Conservation (phyloP, 2,329 filamentous ascomycete genomes). For the Colletotrichum sp. region DNA sequence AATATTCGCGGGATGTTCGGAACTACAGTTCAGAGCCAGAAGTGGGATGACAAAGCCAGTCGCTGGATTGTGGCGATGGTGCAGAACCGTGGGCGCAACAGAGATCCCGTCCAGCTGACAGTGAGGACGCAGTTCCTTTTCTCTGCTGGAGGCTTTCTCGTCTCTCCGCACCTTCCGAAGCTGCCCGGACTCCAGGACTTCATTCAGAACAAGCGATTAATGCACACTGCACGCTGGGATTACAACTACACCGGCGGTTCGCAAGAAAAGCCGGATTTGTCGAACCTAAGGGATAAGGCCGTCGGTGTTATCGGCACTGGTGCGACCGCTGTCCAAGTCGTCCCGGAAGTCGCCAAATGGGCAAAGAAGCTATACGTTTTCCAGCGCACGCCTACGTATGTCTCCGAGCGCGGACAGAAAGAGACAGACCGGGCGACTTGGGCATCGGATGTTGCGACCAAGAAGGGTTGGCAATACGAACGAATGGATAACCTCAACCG, state of each 20-base stretch:
- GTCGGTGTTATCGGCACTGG: slow-evolving; percentile 56
- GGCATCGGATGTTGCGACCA: slow-evolving; percentile 36
- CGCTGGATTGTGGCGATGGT: slow-evolving; percentile 23
- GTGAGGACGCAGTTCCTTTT: slow-evolving; percentile 42
- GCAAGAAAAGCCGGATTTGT: slow-evolving; percentile 40
- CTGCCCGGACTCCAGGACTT: slow-evolving; percentile 25
- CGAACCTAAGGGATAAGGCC: slow-evolving; percentile 48
- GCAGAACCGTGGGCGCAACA: slow-evolving; percentile 26
- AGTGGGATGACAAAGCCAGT: slow-evolving; percentile 47
- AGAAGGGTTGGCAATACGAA: slow-evolving; percentile 53
- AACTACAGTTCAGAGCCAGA: slow-evolving; percentile 40
- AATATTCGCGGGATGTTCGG: slow-evolving; percentile 47
- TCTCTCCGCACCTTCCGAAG: slow-evolving; percentile 33
- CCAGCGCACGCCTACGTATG: slow-evolving; percentile 55
- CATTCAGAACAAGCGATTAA: slow-evolving; percentile 42
- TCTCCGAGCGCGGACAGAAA: slow-evolving; percentile 40
- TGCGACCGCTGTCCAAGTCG: slow-evolving; percentile 49
- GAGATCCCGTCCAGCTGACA: neutral
- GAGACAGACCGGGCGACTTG: slow-evolving; percentile 37
- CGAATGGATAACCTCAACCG: slow-evolving; percentile 39
- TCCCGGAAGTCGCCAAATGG: slow-evolving; percentile 50
- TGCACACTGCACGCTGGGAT: slow-evolving; percentile 51
- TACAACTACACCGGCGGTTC: slow-evolving; percentile 46
- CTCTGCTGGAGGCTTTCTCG: slow-evolving; percentile 40
- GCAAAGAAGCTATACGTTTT: slow-evolving; percentile 57